Percentiles rank a stretch among this genome's conserved stretches.
Conservation (phyloP, 345 rosid species). For the Bruguiera sexangula region DNA sequence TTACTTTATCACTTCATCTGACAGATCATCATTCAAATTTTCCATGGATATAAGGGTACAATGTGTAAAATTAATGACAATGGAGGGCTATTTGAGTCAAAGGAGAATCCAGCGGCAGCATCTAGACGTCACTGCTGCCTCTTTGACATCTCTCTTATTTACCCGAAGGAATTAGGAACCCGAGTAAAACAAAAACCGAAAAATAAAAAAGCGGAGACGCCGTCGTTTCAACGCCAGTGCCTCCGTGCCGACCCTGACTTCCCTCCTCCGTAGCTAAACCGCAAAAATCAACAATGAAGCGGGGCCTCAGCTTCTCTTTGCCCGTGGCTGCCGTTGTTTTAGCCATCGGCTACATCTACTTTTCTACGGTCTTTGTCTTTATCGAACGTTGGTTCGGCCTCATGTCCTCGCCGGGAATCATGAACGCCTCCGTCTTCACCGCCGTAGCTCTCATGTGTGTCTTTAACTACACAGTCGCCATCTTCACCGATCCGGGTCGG, state of each 20-base stretch:
- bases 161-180: too few relatives aligned
- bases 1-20: too few relatives aligned
- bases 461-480: conserved; percentile 52
- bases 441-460: conserved; percentile 62
- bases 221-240: conserved; percentile 69
- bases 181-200: too few relatives aligned
- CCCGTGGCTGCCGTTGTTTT: conserved; percentile 63
- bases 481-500: conserved; percentile 80
- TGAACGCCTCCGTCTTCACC: conserved; percentile 69
- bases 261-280: not conserved
- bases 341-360: conserved; percentile 64
- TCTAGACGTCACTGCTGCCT: too few relatives aligned
- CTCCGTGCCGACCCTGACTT: conserved; percentile 26
- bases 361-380: conserved; percentile 68
- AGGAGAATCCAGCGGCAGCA: too few relatives aligned
- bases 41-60: too few relatives aligned
- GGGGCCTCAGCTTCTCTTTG: conserved; percentile 50
- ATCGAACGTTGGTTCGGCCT: conserved; percentile 90
- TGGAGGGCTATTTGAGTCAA: too few relatives aligned
- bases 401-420: conserved; percentile 70
- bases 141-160: too few relatives aligned
- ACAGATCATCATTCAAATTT: too few relatives aligned
- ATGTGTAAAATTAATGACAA: too few relatives aligned
- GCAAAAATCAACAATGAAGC: conserved; percentile 42
- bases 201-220: conserved; percentile 46